Conservation (phyloP, 805 yeast species). For the Starmerella gropengiesseri region DNA sequence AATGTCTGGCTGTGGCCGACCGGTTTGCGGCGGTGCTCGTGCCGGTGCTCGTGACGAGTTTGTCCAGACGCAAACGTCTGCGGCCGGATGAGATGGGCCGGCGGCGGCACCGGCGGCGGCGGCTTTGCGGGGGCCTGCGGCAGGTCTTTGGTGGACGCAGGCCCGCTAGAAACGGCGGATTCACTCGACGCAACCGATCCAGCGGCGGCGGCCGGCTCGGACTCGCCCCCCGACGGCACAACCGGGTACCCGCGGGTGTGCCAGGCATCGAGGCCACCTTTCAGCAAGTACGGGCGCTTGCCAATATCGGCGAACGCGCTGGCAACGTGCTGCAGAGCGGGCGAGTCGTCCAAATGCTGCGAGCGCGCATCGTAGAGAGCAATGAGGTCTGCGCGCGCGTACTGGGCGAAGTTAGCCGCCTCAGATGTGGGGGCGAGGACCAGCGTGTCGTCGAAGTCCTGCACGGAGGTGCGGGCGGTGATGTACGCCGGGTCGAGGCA, state of each 20-base stretch:
- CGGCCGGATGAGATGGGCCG: background rate
- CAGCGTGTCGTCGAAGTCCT: constrained; percentile 56
- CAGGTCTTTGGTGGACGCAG: background rate
- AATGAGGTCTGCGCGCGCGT: constrained; percentile 50
- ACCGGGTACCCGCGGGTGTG: background rate
- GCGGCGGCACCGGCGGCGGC: constrained; percentile 13
- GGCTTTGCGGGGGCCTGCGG: constrained; percentile 6
- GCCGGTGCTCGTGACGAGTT: background rate
- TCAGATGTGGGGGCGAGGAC: constrained; percentile 49
- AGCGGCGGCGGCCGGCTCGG: no score
- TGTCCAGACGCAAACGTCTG: no score
- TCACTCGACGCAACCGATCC: no score
- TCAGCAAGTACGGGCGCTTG: constrained; percentile 35
- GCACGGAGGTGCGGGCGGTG: constrained; percentile 41
- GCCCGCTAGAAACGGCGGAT: no score
- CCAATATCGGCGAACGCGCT: constrained; percentile 32
- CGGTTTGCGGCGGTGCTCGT: no score
- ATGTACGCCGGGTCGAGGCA: constrained; percentile 67
- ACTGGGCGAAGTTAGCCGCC: constrained; percentile 39
- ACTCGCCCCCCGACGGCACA: background rate
- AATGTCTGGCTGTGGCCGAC: no score
- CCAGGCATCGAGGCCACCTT: constrained; percentile 50
- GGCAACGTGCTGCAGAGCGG: constrained; percentile 33
- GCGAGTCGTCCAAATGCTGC: constrained; percentile 3
- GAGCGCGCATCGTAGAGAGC: constrained; percentile 50